These are phyloP conservation scores for Diaporthe vexans DNA, from an alignment of 2,329 filamentous ascomycete genomes.

Conservation along the genomic window DNA sequence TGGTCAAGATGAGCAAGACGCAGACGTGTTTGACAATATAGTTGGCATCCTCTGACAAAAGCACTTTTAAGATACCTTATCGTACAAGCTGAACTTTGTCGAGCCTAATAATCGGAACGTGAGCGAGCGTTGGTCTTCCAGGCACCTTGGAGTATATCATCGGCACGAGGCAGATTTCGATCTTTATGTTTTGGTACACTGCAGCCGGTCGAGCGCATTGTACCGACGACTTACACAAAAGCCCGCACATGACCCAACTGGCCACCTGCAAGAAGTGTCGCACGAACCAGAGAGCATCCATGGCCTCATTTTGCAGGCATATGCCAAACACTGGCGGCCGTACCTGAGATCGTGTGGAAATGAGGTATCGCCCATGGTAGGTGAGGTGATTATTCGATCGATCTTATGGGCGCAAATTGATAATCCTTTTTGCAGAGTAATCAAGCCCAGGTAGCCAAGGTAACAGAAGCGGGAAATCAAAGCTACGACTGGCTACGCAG, in stretches of 20 bases:
- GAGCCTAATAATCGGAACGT: constrained; percentile 35
- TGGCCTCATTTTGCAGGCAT: constrained; percentile 33
- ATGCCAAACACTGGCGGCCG: constrained; percentile 39
- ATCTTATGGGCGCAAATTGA: neutral
- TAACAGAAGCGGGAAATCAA: constrained; percentile 3
- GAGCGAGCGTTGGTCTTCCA: constrained; percentile 37
- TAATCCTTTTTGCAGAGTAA: neutral
- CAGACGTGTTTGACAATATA: neutral
- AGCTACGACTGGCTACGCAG: constrained; percentile 13
- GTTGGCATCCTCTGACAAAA: neutral
- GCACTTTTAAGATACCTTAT: constrained; percentile 16
- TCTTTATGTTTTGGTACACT: constrained; percentile 37
- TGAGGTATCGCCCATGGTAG: constrained; percentile 33
- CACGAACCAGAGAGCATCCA: constrained; percentile 33
- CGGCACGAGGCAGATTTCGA: constrained; percentile 34
- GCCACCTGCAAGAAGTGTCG: neutral
- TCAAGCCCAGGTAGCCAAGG: constrained; percentile 36
- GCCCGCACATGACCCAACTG: neutral
- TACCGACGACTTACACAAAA: neutral
- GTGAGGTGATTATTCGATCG: neutral
- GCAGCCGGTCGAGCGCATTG: constrained; percentile 35
- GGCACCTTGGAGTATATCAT: constrained; percentile 42
- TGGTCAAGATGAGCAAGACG: neutral
- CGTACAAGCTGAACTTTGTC: constrained; percentile 42
- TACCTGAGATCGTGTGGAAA: constrained; percentile 40